These are phyloP conservation scores for Ajuga chamaepitys DNA, from an alignment of 257 asterid genomes.

Conservation along the genomic window DNA sequence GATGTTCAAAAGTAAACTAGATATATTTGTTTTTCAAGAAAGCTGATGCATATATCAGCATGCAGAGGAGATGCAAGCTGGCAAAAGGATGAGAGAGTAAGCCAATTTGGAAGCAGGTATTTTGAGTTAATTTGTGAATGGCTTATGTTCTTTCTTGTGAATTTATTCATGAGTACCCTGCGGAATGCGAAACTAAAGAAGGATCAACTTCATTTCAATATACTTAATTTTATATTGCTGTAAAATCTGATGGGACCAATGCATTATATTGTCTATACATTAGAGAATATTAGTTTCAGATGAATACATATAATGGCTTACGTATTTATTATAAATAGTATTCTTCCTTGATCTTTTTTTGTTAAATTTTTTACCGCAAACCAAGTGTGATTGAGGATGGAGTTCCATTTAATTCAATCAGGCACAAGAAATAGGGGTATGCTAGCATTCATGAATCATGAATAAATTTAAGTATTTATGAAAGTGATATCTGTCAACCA, in stretches of 20 bases:
- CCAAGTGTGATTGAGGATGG: not conserved
- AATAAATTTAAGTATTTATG: not conserved
- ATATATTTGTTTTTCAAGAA: slow-evolving; percentile 16
- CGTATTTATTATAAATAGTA: not conserved
- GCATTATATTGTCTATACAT: too few species aligned
- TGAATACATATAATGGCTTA: too few species aligned
- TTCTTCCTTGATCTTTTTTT: not conserved
- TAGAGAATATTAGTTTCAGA: too few species aligned
- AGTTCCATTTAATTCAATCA: not conserved
- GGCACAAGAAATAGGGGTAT: not conserved
- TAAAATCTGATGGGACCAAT: not conserved
- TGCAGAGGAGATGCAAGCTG: slow-evolving; percentile 84
- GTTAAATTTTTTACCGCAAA: not conserved
- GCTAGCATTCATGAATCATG: not conserved
- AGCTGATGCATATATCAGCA: slow-evolving; percentile 50
- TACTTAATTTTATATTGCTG: not conserved
- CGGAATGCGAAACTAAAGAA: not conserved
- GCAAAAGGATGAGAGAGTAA: slow-evolving; percentile 83
- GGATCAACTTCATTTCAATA: not conserved
- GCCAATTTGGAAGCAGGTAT: slow-evolving; percentile 96
- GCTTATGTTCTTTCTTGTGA: not conserved
- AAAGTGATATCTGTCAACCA: too few species aligned
- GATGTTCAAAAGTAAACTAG: not conserved
- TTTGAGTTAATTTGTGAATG: not conserved
- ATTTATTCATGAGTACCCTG: slow-evolving; percentile 7